Percentiles rank a stretch among this genome's conserved stretches.
Evolutionary conservation across 164 flowering plant species (phyloP).

Genomic region (Magnolia kwangsiensis): DNA sequence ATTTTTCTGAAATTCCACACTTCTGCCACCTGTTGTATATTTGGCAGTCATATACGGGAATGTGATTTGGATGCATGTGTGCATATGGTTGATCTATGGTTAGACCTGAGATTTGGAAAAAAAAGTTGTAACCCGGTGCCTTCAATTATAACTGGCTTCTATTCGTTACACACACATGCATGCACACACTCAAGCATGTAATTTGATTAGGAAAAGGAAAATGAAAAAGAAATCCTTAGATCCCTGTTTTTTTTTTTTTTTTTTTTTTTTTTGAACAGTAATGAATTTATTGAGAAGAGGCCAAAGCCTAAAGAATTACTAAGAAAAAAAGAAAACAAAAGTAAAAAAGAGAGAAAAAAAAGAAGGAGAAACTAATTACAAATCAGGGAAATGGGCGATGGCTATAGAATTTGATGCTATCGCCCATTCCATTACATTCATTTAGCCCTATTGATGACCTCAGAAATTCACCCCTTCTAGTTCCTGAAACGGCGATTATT

Average conservation of each 20-base stretch:
- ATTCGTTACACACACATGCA: too few species aligned
- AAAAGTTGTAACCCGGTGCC: not conserved
- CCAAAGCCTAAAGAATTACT: not conserved
- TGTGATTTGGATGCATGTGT: not conserved
- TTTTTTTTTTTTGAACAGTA: too few species aligned
- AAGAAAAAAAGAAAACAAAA: too few species aligned
- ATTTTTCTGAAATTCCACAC: not conserved
- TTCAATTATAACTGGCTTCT: too few species aligned
- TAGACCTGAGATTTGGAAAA: not conserved
- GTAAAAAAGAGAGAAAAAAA: not conserved
- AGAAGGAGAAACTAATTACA: not conserved
- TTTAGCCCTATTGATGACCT: not conserved
- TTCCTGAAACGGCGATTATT: too few species aligned
- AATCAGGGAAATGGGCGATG: not conserved
- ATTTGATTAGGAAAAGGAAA: too few species aligned
- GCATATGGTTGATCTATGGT: not conserved
- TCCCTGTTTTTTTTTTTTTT: too few species aligned
- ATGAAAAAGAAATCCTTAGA: too few species aligned
- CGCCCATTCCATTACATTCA: not conserved
- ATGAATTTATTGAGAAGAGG: too few species aligned
- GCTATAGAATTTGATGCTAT: not conserved
- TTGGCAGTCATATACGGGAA: not conserved
- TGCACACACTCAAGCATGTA: too few species aligned
- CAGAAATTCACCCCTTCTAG: too few species aligned
- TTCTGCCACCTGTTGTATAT: not conserved